Evolutionary conservation across 352 stramenopile species (phyloP).

Genomic region (Globisporangium solare): DNA sequence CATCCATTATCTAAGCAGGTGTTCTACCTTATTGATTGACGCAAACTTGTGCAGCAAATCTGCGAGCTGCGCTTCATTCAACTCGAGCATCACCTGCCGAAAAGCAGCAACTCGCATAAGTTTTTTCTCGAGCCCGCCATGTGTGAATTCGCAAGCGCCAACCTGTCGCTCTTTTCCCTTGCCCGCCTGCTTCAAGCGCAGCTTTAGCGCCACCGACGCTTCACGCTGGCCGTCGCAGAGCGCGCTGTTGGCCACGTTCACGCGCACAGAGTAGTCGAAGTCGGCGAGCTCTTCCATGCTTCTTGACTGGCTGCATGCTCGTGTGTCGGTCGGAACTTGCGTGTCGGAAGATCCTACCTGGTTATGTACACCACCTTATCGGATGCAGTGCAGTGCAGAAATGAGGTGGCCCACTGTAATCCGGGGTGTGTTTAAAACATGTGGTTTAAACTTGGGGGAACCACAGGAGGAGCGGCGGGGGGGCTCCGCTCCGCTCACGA

Average conservation of each 20-base stretch:
- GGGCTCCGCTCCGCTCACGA: background rate
- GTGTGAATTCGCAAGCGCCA: background rate
- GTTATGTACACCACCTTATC: background rate
- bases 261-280: constrained; percentile 75
- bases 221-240: constrained; percentile 39
- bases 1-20: too few relatives aligned
- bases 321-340: too few relatives aligned
- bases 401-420: background rate
- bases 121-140: background rate
- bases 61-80: constrained; percentile 33
- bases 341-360: background rate
- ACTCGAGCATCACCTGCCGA: constrained; percentile 42
- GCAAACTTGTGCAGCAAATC: constrained; percentile 34
- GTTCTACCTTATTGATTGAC: constrained; percentile 24
- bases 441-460: constrained; percentile 2
- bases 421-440: constrained; percentile 6
- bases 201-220: constrained; percentile 46
- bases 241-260: constrained; percentile 53
- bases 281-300: constrained; percentile 31
- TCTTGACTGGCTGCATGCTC: constrained; percentile 8
- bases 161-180: constrained; percentile 33
- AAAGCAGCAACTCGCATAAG: background rate
- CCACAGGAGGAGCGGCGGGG: constrained; percentile 6
- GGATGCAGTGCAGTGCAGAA: background rate
- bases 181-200: constrained; percentile 25